These are phyloP conservation scores for Auricularia sp. DNA, from an alignment of 768 basidiomycete species.

Conservation along the genomic window DNA sequence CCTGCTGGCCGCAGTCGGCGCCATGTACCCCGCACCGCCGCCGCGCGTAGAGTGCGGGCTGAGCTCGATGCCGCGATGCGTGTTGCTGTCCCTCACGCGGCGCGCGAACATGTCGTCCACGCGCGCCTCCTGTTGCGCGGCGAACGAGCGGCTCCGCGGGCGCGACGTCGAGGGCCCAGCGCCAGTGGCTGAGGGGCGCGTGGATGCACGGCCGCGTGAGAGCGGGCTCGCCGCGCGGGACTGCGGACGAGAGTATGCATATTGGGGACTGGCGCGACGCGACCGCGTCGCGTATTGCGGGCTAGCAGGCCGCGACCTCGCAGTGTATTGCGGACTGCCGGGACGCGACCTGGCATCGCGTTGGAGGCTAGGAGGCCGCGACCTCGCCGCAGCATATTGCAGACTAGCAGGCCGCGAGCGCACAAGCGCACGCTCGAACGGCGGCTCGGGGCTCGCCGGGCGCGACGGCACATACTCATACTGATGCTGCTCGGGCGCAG, in stretches of 20 bases:
- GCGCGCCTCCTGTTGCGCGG: background rate
- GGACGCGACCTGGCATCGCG: background rate
- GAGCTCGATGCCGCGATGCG: background rate
- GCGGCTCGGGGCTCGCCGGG: too few relatives aligned
- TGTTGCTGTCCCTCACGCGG: background rate
- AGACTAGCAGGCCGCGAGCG: background rate
- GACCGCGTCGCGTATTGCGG: background rate
- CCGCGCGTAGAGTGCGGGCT: background rate
- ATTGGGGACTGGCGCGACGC: background rate
- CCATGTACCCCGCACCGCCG: background rate
- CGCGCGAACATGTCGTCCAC: constrained; percentile 1
- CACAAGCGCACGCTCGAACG: too few relatives aligned
- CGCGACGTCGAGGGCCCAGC: background rate
- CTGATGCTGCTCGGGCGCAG: too few relatives aligned
- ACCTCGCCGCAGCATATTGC: background rate
- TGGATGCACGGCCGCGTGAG: background rate
- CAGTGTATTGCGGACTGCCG: background rate
- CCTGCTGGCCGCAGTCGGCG: background rate
- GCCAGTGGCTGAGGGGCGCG: background rate
- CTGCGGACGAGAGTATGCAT: background rate
- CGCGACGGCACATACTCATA: too few relatives aligned
- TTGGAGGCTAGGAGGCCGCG: too few relatives aligned
- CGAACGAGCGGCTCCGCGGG: background rate
- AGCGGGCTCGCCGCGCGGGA: background rate
- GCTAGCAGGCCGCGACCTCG: too few relatives aligned